phyloP scores from a whole-genome alignment of 257 asterid genomes.

The Nicotiana otophora region DNA sequence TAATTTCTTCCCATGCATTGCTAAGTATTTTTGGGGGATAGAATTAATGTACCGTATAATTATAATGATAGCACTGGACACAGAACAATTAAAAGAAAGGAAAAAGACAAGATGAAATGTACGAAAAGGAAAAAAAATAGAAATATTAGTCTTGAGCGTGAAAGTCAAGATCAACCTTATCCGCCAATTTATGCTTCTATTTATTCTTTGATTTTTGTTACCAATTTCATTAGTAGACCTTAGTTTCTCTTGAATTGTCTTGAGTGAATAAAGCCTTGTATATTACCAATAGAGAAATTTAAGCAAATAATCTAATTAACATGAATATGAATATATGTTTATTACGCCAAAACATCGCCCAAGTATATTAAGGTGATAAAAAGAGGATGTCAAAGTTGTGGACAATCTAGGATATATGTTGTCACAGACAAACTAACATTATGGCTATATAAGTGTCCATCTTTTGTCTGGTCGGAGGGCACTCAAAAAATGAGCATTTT shows the following conservation, averaged over 20 bases:
- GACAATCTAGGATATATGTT: neutral
- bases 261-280: neutral
- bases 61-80: no score
- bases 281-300: neutral
- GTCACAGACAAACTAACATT: constrained; percentile 1
- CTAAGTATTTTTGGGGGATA: no score
- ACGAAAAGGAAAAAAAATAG: neutral
- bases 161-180: neutral
- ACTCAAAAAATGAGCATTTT: neutral
- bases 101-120: neutral
- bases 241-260: neutral
- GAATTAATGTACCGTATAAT: no score
- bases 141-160: neutral
- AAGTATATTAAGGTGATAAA: neutral
- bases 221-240: neutral
- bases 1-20: no score
- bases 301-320: neutral
- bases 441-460: neutral
- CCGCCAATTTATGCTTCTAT: neutral
- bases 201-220: neutral
- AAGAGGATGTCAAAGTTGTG: neutral
- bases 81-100: neutral
- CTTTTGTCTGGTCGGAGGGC: neutral
- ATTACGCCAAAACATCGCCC: neutral
- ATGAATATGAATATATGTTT: neutral